phyloP scores from a whole-genome alignment of 1,284 basidiomycete species.

The Apiotrichum gamsii region DNA sequence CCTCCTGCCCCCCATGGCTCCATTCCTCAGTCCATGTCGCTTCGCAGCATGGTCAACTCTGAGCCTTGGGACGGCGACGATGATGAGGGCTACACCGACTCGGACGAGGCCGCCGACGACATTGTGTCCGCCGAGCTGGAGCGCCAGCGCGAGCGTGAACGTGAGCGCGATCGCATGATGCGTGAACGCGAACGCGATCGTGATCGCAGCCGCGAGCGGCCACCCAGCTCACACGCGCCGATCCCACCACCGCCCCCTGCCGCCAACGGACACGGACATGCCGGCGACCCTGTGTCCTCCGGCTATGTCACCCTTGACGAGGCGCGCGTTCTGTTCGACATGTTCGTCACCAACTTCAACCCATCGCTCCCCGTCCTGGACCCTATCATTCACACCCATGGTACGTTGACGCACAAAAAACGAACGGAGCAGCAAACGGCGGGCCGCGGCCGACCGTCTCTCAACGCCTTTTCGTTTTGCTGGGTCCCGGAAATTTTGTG shows the following conservation, averaged over 20 bases:
- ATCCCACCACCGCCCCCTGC: slow-evolving; percentile 1
- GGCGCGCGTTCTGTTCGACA: slow-evolving; percentile 24
- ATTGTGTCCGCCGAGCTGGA: too few relatives aligned
- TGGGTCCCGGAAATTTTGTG: too few relatives aligned
- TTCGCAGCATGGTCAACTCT: slow-evolving; percentile 18
- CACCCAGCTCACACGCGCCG: background rate
- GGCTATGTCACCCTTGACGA: slow-evolving; percentile 27
- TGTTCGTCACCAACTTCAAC: slow-evolving; percentile 33
- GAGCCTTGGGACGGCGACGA: slow-evolving; percentile 21
- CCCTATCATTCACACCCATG: slow-evolving; percentile 22
- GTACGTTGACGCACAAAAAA: slow-evolving; percentile 1
- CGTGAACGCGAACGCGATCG: background rate
- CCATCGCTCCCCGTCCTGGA: slow-evolving; percentile 25
- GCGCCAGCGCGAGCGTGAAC: background rate
- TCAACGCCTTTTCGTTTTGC: too few relatives aligned
- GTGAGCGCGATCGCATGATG: background rate
- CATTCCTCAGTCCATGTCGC: slow-evolving; percentile 13
- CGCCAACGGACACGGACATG: slow-evolving; percentile 1
- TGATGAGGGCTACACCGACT: slow-evolving; percentile 11
- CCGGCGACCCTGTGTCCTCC: slow-evolving; percentile 25
- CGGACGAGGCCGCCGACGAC: background rate
- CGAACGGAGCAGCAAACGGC: too few relatives aligned
- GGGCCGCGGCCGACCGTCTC: too few relatives aligned
- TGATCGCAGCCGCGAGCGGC: background rate
- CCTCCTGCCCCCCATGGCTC: background rate